phyloP scores from a whole-genome alignment of 495 filamentous ascomycete species.

The Aspergillus taichungensis region DNA sequence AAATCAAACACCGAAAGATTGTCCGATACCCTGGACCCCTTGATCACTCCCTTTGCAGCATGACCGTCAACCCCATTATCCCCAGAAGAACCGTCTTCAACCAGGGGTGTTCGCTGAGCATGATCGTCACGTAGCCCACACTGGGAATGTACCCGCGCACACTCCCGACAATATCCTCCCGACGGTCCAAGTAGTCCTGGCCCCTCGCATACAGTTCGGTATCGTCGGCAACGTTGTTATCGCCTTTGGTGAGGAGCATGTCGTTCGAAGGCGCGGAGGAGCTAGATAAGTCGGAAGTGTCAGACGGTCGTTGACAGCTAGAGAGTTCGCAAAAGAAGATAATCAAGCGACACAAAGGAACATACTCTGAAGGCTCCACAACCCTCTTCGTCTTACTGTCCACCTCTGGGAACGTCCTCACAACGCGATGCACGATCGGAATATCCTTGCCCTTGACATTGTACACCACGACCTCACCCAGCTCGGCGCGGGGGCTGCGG shows the following conservation, averaged over 20 bases:
- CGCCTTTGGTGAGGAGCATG: constrained; percentile 87
- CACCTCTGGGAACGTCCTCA: constrained; percentile 57
- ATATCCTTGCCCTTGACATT: constrained; percentile 72
- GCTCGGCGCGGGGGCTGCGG: constrained; percentile 53
- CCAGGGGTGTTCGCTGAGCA: constrained; percentile 96
- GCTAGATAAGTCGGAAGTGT: constrained; percentile 7
- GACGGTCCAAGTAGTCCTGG: constrained; percentile 77
- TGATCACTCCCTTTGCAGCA: constrained; percentile 75
- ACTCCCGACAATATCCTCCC: constrained; percentile 85
- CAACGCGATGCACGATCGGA: constrained; percentile 84
- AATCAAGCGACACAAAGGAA: not conserved
- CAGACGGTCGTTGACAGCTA: constrained; percentile 1
- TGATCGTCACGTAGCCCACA: constrained; percentile 95
- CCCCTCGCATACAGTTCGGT: constrained; percentile 82
- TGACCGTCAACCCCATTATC: constrained; percentile 89
- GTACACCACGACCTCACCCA: constrained; percentile 92
- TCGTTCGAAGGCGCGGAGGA: constrained; percentile 17
- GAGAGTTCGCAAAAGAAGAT: not conserved
- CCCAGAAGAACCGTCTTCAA: constrained; percentile 89
- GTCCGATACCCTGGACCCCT: not conserved
- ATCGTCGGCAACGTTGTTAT: constrained; percentile 93
- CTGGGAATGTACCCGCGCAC: constrained; percentile 91
- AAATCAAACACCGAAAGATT: not conserved
- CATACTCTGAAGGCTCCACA: constrained; percentile 30
- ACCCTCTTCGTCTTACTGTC: constrained; percentile 33